Evolutionary conservation across 345 rosid genomes (phyloP).

Genomic region (Adansonia digitata): DNA sequence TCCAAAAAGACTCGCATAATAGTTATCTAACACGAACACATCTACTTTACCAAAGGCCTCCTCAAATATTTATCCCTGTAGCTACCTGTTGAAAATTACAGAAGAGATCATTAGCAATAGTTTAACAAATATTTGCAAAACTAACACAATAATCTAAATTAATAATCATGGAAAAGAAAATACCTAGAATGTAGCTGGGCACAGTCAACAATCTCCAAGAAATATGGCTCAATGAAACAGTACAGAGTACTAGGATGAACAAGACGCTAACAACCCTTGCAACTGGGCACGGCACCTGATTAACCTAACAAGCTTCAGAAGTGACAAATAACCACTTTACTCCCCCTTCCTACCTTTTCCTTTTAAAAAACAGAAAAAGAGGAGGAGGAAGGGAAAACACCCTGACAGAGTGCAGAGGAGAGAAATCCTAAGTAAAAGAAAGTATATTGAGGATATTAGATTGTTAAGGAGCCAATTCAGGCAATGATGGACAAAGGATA

Average conservation of each 20-base stretch:
- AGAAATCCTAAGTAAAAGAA: slow-evolving; percentile 25
- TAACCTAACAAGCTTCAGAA: slow-evolving; percentile 16
- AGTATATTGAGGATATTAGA: slow-evolving; percentile 15
- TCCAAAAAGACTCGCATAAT: slow-evolving; percentile 13
- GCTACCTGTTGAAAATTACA: slow-evolving; percentile 21
- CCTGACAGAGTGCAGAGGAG: slow-evolving; percentile 16
- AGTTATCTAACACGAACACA: slow-evolving; percentile 10
- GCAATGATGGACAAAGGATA: not conserved
- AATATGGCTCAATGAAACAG: slow-evolving; percentile 9
- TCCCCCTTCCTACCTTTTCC: slow-evolving; percentile 55
- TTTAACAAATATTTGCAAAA: not conserved
- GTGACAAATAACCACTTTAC: slow-evolving; percentile 15
- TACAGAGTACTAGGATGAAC: slow-evolving; percentile 7
- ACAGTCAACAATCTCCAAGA: slow-evolving; percentile 28
- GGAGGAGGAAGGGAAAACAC: slow-evolving; percentile 38
- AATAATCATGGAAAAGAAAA: not conserved
- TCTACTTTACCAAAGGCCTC: slow-evolving; percentile 14
- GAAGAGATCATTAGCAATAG: slow-evolving; percentile 2
- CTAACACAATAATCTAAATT: not conserved
- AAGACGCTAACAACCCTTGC: slow-evolving; percentile 18
- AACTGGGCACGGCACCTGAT: slow-evolving; percentile 22
- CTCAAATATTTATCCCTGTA: slow-evolving; percentile 8
- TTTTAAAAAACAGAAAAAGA: slow-evolving; percentile 57
- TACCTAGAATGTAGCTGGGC: slow-evolving; percentile 31
- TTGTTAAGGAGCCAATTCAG: slow-evolving; percentile 25